Base-by-base conservation (phyloP, 2,329 filamentous ascomycete species). In the Neurospora crassa region DNA sequence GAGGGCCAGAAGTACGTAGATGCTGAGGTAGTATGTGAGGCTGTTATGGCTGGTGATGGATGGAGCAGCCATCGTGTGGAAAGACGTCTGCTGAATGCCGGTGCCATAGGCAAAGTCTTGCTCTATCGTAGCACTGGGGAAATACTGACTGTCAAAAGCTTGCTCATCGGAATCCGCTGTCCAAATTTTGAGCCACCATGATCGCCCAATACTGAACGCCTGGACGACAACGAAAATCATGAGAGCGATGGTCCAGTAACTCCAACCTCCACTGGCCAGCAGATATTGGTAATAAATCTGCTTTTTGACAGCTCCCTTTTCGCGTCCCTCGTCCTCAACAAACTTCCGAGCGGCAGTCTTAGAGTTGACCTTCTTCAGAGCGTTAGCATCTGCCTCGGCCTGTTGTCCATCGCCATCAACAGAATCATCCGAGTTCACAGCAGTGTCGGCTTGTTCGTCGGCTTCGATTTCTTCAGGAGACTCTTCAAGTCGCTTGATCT, bases 251-350 rank as follows among this genome's bases (percentile, higher is more conserved):
- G 78, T 74, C 91, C 91, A 93, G 75, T 88, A 88, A 16, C 82
- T 77, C 74, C 84, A 82, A 11, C 90, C 89, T 18, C 91, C 92
- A 73, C 88, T 91, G 34, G 89, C 87, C 11, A 83, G 84, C 16
- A 94, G 79, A 76, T 94, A 96, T 0, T 85, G 84, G 14, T 83
- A 77, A 73, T 94, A 95, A n/a, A 94, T 85, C 7, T 84, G 83
- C 29, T 83, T 83, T 75, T 90, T 90, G 41, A 95, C 88, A 5
- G 89, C 86, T 1, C 92, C 92, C 70, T 86, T 86, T 77, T 93
- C 91, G 71, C 89, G 86, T n/a, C 82, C 83, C 79, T 96, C 92
- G 2, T 93, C 91, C 77, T 93, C 89, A 37, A 92, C 87, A 74
- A 94, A 95, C 78, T 93, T 91, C 74, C 89, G 89, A 0, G 88